Evolutionary conservation across 768 basidiomycete genomes (phyloP).

Genomic region (Mycena maculata): DNA sequence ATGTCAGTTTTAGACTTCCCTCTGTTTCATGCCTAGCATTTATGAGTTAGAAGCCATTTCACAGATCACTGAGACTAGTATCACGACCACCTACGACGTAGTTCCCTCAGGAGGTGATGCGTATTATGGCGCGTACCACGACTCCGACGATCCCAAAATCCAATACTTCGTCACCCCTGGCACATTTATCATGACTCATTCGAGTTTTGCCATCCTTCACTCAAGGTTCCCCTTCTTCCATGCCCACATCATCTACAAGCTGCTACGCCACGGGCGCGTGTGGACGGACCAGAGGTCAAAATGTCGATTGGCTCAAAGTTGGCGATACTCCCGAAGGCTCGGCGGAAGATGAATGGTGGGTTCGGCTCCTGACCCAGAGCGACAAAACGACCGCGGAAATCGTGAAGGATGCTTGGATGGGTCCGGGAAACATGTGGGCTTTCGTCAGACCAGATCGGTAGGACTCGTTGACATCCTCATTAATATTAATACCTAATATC

Average conservation of each 20-base stretch:
- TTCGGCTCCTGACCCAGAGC: background rate
- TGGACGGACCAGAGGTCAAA: background rate
- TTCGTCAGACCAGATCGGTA: constrained; percentile 5
- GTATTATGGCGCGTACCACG: background rate
- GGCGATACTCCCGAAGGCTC: background rate
- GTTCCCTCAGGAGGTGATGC: background rate
- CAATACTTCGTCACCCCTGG: background rate
- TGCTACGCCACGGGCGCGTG: background rate
- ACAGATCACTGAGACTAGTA: background rate
- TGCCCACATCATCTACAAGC: background rate
- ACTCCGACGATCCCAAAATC: background rate
- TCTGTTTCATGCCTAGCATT: background rate
- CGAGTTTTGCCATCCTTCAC: background rate
- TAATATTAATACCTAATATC: background rate
- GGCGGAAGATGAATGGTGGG: background rate
- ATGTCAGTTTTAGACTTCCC: background rate
- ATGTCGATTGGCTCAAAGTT: background rate
- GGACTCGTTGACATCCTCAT: no score
- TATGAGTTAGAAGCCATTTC: background rate
- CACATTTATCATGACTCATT: background rate
- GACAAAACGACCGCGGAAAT: background rate
- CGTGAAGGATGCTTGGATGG: constrained; percentile 4
- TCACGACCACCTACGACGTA: background rate
- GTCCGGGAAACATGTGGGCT: constrained; percentile 6
- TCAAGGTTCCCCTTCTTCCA: background rate